A percentile compares a stretch with the other conserved stretches of the same genome.
These are phyloP conservation scores for Rhododendron griersonianum DNA, from an alignment of 148 eudicot genomes.

Conservation along the genomic window DNA sequence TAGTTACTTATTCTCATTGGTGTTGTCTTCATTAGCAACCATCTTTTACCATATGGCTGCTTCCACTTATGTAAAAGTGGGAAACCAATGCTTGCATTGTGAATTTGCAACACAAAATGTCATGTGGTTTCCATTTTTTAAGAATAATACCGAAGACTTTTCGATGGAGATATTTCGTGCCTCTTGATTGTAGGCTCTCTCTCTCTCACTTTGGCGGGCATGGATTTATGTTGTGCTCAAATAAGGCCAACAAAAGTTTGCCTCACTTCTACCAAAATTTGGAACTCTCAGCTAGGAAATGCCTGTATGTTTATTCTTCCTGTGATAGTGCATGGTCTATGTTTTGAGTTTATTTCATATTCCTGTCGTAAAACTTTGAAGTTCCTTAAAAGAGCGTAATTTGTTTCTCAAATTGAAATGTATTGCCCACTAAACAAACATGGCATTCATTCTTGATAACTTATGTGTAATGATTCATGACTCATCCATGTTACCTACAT, in stretches of 20 bases:
- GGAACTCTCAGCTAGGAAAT: neutral
- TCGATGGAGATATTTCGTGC: neutral
- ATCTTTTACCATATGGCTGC: neutral
- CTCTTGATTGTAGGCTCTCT: neutral
- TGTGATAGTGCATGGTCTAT: neutral
- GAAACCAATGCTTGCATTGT: neutral
- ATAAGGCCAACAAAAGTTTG: neutral
- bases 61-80: neutral
- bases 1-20: neutral
- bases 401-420: neutral
- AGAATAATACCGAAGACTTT: neutral
- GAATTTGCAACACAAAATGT: constrained; percentile 1
- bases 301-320: neutral
- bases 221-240: neutral
- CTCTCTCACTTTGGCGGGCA: neutral
- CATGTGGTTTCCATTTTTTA: neutral
- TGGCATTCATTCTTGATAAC: constrained; percentile 1
- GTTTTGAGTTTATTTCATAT: neutral
- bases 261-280: neutral
- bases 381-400: neutral
- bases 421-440: neutral
- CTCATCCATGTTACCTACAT: neutral
- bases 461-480: neutral
- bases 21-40: neutral
- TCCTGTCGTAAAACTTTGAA: neutral